phyloP scores from a whole-genome alignment of 2,329 filamentous ascomycete species.

The Bipolaris victoriae region DNA sequence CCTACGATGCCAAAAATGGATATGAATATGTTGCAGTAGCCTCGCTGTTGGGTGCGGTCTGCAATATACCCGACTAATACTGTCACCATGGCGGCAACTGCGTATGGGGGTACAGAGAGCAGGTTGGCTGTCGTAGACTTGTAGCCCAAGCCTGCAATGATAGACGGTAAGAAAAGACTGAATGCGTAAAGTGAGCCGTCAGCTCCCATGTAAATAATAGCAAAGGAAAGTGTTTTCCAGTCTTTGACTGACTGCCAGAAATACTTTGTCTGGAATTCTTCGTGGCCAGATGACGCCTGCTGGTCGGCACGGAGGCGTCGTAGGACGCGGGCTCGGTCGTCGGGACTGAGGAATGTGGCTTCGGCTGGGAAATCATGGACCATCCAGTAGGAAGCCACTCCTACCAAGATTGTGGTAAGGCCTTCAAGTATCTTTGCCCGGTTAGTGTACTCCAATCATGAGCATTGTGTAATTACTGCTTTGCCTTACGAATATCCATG shows the following conservation, averaged over 20 bases:
- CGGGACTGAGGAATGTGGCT: slow-evolving; percentile 72
- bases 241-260: slow-evolving; percentile 76
- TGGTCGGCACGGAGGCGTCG: slow-evolving; percentile 72
- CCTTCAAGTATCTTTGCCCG: slow-evolving; percentile 64
- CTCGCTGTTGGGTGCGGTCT: slow-evolving; percentile 74
- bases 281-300: slow-evolving; percentile 75
- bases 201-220: slow-evolving; percentile 77
- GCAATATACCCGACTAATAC: slow-evolving; percentile 74
- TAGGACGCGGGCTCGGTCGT: slow-evolving; percentile 75
- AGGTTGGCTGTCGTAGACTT: slow-evolving; percentile 70
- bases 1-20: slow-evolving; percentile 75
- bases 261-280: slow-evolving; percentile 75
- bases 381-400: slow-evolving; percentile 70
- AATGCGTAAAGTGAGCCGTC: slow-evolving; percentile 77
- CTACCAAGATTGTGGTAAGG: slow-evolving; percentile 71
- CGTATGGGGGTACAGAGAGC: slow-evolving; percentile 78
- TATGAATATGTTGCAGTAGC: slow-evolving; percentile 77
- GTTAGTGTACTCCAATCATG: slow-evolving; percentile 6
- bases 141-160: slow-evolving; percentile 68
- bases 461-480: no score
- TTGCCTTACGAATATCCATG: slow-evolving; percentile 53
- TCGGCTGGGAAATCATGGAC: slow-evolving; percentile 80
- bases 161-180: slow-evolving; percentile 78
- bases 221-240: slow-evolving; percentile 82
- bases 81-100: slow-evolving; percentile 71